Conservation (phyloP, 176 grass and related monocot genomes). For the Zea luxurians region DNA sequence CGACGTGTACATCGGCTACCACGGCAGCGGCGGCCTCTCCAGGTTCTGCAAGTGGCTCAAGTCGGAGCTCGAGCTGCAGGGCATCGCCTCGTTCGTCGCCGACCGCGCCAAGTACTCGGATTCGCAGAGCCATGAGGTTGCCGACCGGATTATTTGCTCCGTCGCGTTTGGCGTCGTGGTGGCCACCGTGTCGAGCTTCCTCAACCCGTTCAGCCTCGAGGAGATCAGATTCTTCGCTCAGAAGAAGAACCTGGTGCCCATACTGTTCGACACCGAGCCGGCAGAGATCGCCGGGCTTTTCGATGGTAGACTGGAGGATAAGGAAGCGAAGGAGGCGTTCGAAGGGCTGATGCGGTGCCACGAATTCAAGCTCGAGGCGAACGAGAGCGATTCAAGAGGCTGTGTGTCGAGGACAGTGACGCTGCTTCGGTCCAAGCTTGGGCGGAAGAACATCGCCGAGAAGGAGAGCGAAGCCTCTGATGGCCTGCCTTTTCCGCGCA, state of each 20-base stretch:
- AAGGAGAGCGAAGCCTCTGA: slow-evolving; percentile 62
- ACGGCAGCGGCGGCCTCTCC: slow-evolving; percentile 73
- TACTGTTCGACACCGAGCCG: slow-evolving; percentile 73
- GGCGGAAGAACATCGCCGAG: slow-evolving; percentile 72
- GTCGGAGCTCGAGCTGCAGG: slow-evolving; percentile 90
- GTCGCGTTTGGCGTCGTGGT: slow-evolving; percentile 76
- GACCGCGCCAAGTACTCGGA: slow-evolving; percentile 90
- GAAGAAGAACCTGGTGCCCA: slow-evolving; percentile 93
- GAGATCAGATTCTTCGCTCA: slow-evolving; percentile 96
- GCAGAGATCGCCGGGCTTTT: slow-evolving; percentile 65
- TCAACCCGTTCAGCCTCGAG: slow-evolving; percentile 83
- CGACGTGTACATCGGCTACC: slow-evolving; percentile 94
- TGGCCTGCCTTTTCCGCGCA: slow-evolving; percentile 69
- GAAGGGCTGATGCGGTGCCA: slow-evolving; percentile 84
- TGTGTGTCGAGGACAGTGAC: slow-evolving; percentile 65
- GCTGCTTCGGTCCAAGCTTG: slow-evolving; percentile 72
- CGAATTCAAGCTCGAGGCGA: slow-evolving; percentile 86
- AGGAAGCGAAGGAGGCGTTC: slow-evolving; percentile 83
- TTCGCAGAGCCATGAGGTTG: slow-evolving; percentile 84
- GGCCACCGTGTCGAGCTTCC: slow-evolving; percentile 77
- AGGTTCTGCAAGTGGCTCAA: slow-evolving; percentile 98
- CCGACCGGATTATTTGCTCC: slow-evolving; percentile 87
- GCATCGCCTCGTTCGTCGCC: slow-evolving; percentile 88
- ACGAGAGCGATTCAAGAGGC: slow-evolving; percentile 80
- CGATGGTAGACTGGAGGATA: slow-evolving; percentile 79